Evolutionary conservation across 2,329 filamentous ascomycete genomes (phyloP).

Genomic region (Verticillium nubilum): DNA sequence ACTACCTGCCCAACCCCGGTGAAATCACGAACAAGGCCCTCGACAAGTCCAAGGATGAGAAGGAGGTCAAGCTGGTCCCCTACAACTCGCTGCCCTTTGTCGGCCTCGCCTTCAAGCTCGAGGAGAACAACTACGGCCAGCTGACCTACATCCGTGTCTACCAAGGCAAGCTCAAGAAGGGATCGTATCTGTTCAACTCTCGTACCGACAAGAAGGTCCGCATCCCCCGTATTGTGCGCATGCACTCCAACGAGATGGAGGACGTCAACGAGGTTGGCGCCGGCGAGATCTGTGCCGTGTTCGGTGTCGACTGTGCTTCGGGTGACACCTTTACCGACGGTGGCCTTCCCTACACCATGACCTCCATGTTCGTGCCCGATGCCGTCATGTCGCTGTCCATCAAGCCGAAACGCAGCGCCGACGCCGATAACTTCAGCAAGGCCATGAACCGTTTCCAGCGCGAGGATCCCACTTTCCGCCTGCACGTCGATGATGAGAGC

Average conservation of each 20-base stretch:
- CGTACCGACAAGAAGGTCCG: slow-evolving; percentile 94
- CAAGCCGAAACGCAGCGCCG: slow-evolving; percentile 88
- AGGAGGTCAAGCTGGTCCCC: slow-evolving; percentile 78
- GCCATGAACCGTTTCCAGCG: slow-evolving; percentile 98
- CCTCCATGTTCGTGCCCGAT: slow-evolving; percentile 96
- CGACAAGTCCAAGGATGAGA: slow-evolving; percentile 74
- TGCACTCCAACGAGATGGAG: slow-evolving; percentile 99
- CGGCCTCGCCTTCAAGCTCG: slow-evolving; percentile 94
- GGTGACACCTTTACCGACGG: slow-evolving; percentile 98
- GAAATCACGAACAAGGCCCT: slow-evolving; percentile 87
- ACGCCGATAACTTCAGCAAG: slow-evolving; percentile 92
- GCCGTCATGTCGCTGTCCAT: slow-evolving; percentile 98
- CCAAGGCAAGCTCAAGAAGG: slow-evolving; percentile 85
- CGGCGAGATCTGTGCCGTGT: slow-evolving; percentile 97
- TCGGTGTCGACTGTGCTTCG: slow-evolving; percentile 95
- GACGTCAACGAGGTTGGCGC: slow-evolving; percentile 89
- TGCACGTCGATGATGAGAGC: slow-evolving; percentile 85
- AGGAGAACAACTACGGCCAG: slow-evolving; percentile 98
- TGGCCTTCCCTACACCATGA: slow-evolving; percentile 87
- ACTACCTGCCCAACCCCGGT: slow-evolving; percentile 88
- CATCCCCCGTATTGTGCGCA: slow-evolving; percentile 93
- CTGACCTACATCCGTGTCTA: slow-evolving; percentile 98
- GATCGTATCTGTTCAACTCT: slow-evolving; percentile 87
- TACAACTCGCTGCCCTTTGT: slow-evolving; percentile 94
- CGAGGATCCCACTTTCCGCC: slow-evolving; percentile 95